Evolutionary conservation across 192 early-diverging fungal species (phyloP).

Genomic region (Kickxella alabastrina): DNA sequence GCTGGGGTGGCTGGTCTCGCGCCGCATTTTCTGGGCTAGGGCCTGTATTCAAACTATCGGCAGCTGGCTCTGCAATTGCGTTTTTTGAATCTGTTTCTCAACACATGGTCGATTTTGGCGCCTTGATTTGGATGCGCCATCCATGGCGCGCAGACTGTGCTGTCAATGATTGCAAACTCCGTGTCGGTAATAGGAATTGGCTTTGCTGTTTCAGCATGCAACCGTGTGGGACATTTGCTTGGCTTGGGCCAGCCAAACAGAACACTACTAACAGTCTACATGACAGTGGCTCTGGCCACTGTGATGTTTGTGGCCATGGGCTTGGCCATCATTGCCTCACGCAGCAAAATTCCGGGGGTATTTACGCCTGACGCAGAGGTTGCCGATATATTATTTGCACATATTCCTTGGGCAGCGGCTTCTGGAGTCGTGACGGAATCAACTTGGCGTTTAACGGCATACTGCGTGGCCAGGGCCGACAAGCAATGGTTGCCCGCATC

Average conservation of each 20-base stretch:
- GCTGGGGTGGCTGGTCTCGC: slow-evolving; percentile 85
- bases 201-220: slow-evolving; percentile 73
- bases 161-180: slow-evolving; percentile 62
- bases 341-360: slow-evolving; percentile 55
- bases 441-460: slow-evolving; percentile 58
- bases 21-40: slow-evolving; percentile 60
- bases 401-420: slow-evolving; percentile 34
- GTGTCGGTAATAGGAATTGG: slow-evolving; percentile 67
- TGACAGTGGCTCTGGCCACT: slow-evolving; percentile 47
- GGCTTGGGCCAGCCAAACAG: slow-evolving; percentile 56
- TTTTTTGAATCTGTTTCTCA: slow-evolving; percentile 77
- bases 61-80: slow-evolving; percentile 77
- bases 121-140: slow-evolving; percentile 70
- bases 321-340: slow-evolving; percentile 54
- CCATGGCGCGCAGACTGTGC: slow-evolving; percentile 82
- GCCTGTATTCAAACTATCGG: slow-evolving; percentile 64
- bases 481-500: slow-evolving; percentile 50
- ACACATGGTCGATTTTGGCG: slow-evolving; percentile 69
- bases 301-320: slow-evolving; percentile 51
- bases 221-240: slow-evolving; percentile 74
- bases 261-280: slow-evolving; percentile 50
- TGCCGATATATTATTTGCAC: slow-evolving; percentile 13
- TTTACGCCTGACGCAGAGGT: slow-evolving; percentile 41
- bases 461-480: slow-evolving; percentile 57
- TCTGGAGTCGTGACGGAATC: slow-evolving; percentile 47